Conservation (phyloP, 495 filamentous ascomycete species). For the Tuber microsphaerosporum region DNA sequence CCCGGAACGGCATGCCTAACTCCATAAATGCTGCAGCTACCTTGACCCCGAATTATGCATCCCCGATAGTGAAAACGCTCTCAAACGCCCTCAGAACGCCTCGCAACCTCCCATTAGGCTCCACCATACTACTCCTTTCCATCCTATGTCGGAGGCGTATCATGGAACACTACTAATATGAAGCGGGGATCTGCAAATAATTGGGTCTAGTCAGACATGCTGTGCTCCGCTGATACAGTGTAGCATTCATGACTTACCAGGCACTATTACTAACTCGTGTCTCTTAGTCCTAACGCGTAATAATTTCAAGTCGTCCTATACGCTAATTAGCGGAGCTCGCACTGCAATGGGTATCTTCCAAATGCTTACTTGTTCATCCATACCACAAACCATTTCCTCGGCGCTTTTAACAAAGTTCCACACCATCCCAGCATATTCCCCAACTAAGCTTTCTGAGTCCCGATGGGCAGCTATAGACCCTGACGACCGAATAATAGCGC, state of each 20-base stretch:
- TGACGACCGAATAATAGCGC: conserved; percentile 38
- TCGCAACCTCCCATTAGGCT: conserved; percentile 13
- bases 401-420: conserved; percentile 40
- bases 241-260: conserved; percentile 38
- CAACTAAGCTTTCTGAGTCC: conserved; percentile 32
- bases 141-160: conserved; percentile 33
- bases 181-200: conserved; percentile 29
- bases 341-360: not conserved
- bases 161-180: conserved; percentile 41
- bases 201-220: not conserved
- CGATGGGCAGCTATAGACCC: conserved; percentile 36
- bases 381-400: conserved; percentile 38
- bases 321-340: conserved; percentile 5
- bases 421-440: conserved; percentile 38
- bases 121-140: not conserved
- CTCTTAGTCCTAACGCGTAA: conserved; percentile 46
- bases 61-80: conserved; percentile 12
- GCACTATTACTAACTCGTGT: conserved; percentile 55
- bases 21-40: not conserved
- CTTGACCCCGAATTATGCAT: not conserved
- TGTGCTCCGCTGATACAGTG: not conserved
- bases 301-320: conserved; percentile 35
- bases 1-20: not conserved
- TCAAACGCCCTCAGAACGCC: conserved; percentile 26
- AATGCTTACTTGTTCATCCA: conserved; percentile 33